These are phyloP conservation scores for Linnemannia schmuckeri DNA, from an alignment of 192 early-diverging fungal species.

Conservation along the genomic window DNA sequence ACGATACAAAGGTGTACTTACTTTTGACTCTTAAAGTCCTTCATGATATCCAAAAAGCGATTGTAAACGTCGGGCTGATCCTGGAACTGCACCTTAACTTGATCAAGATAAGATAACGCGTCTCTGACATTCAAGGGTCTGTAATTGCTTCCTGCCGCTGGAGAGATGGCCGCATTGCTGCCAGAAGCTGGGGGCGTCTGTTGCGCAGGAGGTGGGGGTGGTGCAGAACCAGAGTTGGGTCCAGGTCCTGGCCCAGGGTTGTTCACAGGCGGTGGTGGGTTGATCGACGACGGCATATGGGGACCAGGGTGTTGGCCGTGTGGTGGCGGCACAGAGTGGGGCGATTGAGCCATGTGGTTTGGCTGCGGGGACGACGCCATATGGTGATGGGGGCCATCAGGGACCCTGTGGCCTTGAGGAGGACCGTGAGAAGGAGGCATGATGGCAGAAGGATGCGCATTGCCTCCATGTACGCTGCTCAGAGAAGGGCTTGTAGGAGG, in stretches of 20 bases:
- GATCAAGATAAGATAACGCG: slow-evolving; percentile 95
- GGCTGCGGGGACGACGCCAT: slow-evolving; percentile 52
- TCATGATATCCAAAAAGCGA: slow-evolving; percentile 99
- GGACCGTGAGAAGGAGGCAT: slow-evolving; percentile 56
- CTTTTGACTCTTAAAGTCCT: slow-evolving; percentile 98
- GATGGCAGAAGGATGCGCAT: slow-evolving; percentile 44
- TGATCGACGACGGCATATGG: slow-evolving; percentile 50
- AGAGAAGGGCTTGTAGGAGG: slow-evolving; percentile 45
- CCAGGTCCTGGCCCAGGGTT: slow-evolving; percentile 13
- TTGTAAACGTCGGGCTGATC: slow-evolving; percentile 98
- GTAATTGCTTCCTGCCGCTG: slow-evolving; percentile 50
- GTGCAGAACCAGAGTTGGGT: slow-evolving; percentile 18
- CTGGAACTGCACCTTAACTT: slow-evolving; percentile 94
- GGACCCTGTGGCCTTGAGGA: slow-evolving; percentile 41
- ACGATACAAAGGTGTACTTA: slow-evolving; percentile 55
- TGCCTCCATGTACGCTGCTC: slow-evolving; percentile 31
- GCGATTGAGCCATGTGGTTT: slow-evolving; percentile 45
- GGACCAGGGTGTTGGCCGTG: slow-evolving; percentile 37
- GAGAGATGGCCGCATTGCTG: slow-evolving; percentile 25
- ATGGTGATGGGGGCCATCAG: slow-evolving; percentile 41
- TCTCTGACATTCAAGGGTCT: slow-evolving; percentile 90
- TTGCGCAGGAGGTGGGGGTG: slow-evolving; percentile 39
- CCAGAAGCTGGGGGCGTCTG: slow-evolving; percentile 36
- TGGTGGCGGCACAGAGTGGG: slow-evolving; percentile 46
- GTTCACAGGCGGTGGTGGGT: slow-evolving; percentile 41